Evolutionary conservation across 23 red algal species (phyloP), one percentile per base, ranked within the genome.

Genomic region (Pyropia yezoensis): DNA sequence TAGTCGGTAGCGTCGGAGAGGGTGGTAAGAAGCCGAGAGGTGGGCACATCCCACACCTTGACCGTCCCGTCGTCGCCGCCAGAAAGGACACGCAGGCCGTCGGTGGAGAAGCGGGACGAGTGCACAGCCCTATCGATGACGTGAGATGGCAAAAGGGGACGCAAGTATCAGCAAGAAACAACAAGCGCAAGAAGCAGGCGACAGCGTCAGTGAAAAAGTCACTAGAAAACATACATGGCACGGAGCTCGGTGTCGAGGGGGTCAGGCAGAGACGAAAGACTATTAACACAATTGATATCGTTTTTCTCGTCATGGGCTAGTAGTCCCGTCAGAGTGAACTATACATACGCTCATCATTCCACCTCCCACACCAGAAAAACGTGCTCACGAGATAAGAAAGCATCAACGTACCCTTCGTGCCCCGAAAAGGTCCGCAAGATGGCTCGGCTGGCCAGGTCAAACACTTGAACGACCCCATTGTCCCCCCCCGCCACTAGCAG

Each of bases 261-360:
- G 66, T 92, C 88, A 92, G 88, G 69, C 77, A 92, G 88, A 77
- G 63, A 66, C 88, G 72, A 92, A 84, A 78, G 83, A 88, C 83
- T 57, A 21, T 52, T 24, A 18, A 30, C 8, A 76, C 60, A 74
- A 52, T 56, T 74, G 71, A 49, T 13, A 47, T 47, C 39, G 33
- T 26, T 76, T 85, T 85, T 76, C 49, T 65, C 56, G 73, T 65
- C 68, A 62, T n/a, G 64, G 45, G 19, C 74, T 78, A 56, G 74
- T 82, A 76, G 69, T 52, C 29, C 57, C 25, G 58, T 88, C 83
- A 63, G 83, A 88, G 83, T 88, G 83, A 88, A 88, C 83, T 88
- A 88, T 78, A 57, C 59, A 51, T 55, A 33, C 49, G 66, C 64
- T 61, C 83, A 78, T 88, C 83, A 88, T 67, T 19, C 75, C 57